Percentiles rank a stretch among this genome's conserved stretches.
Evolutionary conservation across 2,329 filamentous ascomycete genomes (phyloP).

Genomic region (Mariannaea sp.): DNA sequence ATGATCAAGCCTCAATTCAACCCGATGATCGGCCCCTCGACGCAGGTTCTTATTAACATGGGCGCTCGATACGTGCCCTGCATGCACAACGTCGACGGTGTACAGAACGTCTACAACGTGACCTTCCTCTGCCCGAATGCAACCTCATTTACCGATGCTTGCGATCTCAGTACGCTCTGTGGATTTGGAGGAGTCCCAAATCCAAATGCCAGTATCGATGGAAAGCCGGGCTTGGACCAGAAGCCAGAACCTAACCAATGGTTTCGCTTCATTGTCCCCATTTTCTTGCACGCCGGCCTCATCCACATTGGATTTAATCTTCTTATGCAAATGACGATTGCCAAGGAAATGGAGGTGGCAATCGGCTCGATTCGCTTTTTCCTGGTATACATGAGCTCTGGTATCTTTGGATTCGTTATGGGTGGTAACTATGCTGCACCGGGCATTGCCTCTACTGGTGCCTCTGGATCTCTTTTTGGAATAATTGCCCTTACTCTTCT

Average conservation of each 20-base stretch:
- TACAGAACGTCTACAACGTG: conserved; percentile 60
- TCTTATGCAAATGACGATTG: conserved; percentile 86
- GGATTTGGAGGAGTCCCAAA: conserved; percentile 74
- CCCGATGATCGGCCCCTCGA: conserved; percentile 94
- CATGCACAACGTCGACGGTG: conserved; percentile 80
- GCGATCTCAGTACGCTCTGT: conserved; percentile 79
- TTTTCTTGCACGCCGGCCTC: conserved; percentile 92
- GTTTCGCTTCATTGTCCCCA: conserved; percentile 94
- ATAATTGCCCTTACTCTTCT: conserved; percentile 87
- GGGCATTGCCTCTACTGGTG: conserved; percentile 82
- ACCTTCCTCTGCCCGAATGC: conserved; percentile 83
- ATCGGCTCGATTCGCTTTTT: conserved; percentile 89
- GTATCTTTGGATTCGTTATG: conserved; percentile 95
- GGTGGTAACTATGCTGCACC: conserved; percentile 90
- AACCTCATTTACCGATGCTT: conserved; percentile 65
- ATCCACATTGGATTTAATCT: conserved; percentile 97
- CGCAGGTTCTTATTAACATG: conserved; percentile 94
- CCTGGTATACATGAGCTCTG: conserved; percentile 85
- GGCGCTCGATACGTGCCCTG: conserved; percentile 90
- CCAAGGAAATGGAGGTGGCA: conserved; percentile 86
- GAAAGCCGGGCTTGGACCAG: conserved; percentile 48
- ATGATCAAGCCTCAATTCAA: conserved; percentile 87
- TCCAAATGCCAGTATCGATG: conserved; percentile 56
- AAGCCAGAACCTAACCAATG: conserved; percentile 82
- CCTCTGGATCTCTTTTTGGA: conserved; percentile 89